Percentiles rank a stretch among this genome's conserved stretches.
Conservation (phyloP, 1,284 basidiomycete species). For the Malassezia sp. region DNA sequence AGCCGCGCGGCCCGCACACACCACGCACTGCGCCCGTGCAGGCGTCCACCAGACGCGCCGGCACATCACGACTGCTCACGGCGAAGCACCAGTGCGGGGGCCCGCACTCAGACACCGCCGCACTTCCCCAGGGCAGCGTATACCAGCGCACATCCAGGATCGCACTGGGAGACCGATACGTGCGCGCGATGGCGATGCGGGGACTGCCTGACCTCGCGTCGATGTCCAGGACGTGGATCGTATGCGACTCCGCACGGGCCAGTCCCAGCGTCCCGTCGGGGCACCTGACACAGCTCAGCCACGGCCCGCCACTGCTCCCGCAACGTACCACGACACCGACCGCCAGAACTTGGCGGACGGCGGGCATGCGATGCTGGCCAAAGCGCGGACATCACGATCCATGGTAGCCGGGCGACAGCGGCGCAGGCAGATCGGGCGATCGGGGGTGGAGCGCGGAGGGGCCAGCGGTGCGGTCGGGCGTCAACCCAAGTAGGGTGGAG, state of each 20-base stretch:
- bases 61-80: conserved; percentile 13
- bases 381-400: no score
- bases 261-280: conserved; percentile 10
- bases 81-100: conserved; percentile 11
- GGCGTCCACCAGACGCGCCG: conserved; percentile 9
- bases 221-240: not conserved
- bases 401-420: not conserved
- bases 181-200: not conserved
- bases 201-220: not conserved
- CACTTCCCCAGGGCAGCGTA: no score
- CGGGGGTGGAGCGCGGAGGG: not conserved
- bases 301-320: no score
- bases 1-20: no score
- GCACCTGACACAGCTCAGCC: conserved; percentile 5
- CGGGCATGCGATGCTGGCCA: conserved; percentile 1
- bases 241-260: conserved; percentile 8
- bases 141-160: conserved; percentile 13
- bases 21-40: conserved; percentile 3
- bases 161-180: conserved; percentile 5
- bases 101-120: not conserved
- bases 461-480: no score
- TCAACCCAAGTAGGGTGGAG: no score
- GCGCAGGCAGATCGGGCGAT: not conserved
- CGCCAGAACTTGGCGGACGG: conserved; percentile 7
- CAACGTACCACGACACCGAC: conserved; percentile 9